phyloP scores from a whole-genome alignment of 257 asterid genomes.

The Solanum sejunctum region DNA sequence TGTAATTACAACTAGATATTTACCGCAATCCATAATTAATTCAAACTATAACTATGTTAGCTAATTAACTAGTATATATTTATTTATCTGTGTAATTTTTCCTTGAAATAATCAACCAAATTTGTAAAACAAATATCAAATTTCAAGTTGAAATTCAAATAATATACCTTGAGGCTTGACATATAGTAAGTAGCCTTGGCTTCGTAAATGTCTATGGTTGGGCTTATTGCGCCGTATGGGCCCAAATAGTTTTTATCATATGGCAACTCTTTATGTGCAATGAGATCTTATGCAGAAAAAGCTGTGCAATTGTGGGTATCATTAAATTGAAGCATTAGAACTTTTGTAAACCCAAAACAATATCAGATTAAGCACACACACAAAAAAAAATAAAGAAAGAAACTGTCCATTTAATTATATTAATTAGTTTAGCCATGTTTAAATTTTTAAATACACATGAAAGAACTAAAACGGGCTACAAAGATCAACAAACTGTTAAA shows the following conservation, averaged over 20 bases:
- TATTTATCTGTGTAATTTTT: too few species aligned
- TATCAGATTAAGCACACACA: not conserved
- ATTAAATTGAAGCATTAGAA: not conserved
- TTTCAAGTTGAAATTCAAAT: too few species aligned
- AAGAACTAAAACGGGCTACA: not conserved
- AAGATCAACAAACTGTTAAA: not conserved
- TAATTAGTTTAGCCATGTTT: not conserved
- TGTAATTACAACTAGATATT: too few species aligned
- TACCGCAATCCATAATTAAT: too few species aligned
- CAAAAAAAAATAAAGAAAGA: not conserved
- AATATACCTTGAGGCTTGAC: too few species aligned
- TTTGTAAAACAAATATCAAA: too few species aligned
- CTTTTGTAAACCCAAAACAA: not conserved
- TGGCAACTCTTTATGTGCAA: not conserved
- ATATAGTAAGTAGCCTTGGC: too few species aligned
- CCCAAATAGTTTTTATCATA: not conserved
- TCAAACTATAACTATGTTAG: too few species aligned
- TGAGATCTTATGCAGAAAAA: not conserved
- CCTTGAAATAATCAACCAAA: too few species aligned
- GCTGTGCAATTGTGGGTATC: not conserved
- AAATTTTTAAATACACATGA: not conserved
- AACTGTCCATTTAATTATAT: not conserved
- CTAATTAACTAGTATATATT: too few species aligned
- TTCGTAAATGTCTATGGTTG: not conserved
- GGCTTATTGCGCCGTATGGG: not conserved